Evolutionary conservation across 768 basidiomycete species (phyloP).

Genomic region (Tricholoma sp.): DNA sequence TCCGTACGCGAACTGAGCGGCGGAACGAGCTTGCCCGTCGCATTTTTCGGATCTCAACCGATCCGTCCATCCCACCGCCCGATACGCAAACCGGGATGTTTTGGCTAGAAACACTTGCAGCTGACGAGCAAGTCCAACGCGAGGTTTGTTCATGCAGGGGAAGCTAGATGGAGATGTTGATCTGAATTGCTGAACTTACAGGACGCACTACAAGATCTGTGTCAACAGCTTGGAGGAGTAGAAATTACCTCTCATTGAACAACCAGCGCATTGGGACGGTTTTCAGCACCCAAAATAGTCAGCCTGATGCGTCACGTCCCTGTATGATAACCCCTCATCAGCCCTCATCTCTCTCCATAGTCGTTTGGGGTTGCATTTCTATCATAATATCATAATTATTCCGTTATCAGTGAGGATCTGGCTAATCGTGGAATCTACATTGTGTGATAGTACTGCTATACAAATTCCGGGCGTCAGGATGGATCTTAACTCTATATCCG

Average conservation of each 20-base stretch:
- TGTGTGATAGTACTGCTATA: no score
- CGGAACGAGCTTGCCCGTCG: conserved; percentile 13
- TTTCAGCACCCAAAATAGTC: background rate
- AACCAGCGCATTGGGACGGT: background rate
- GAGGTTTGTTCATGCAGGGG: conserved; percentile 4
- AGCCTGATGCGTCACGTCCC: no score
- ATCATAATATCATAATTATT: no score
- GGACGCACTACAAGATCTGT: conserved; percentile 7
- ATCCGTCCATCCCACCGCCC: conserved; percentile 3
- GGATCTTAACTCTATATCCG: no score
- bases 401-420: no score
- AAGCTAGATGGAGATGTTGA: background rate
- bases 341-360: no score
- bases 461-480: no score
- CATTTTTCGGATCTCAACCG: conserved; percentile 12
- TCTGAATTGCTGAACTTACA: background rate
- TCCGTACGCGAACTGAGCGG: conserved; percentile 4
- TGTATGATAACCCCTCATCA: no score
- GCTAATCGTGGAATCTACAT: no score
- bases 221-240: conserved; percentile 11
- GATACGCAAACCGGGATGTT: conserved; percentile 6
- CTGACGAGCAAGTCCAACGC: conserved; percentile 2
- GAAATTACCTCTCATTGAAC: background rate
- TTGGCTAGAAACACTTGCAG: conserved; percentile 9
- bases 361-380: no score